phyloP scores from a whole-genome alignment of 176 grass and related monocot species.

The Otatea glauca region DNA sequence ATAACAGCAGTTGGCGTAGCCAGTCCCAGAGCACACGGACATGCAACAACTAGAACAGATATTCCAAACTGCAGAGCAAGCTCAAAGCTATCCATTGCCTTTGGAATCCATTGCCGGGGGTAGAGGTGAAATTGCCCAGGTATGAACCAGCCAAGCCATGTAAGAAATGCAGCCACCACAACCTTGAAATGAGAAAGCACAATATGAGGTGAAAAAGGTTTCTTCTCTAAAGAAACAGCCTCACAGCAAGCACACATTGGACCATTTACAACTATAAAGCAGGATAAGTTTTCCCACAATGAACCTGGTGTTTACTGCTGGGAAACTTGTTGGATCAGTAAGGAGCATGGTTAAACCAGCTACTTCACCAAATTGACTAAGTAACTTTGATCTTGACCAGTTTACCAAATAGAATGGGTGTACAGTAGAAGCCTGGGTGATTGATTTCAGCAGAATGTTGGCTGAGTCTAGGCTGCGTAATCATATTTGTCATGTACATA shows the following conservation, averaged over 20 bases:
- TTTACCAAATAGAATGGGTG: neutral
- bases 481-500: neutral
- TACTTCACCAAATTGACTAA: conserved; percentile 7
- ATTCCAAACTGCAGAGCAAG: conserved; percentile 98
- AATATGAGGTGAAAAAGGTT: neutral
- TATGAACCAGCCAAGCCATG: conserved; percentile 94
- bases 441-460: conserved; percentile 33
- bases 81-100: conserved; percentile 95
- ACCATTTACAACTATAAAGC: conserved; percentile 34
- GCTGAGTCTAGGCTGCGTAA: neutral
- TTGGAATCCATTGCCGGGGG: conserved; percentile 75
- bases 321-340: neutral
- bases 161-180: conserved; percentile 75
- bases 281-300: conserved; percentile 26
- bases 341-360: neutral
- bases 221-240: neutral
- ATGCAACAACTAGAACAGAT: conserved; percentile 93
- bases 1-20: conserved; percentile 98
- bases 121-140: conserved; percentile 72
- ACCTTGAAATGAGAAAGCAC: conserved; percentile 62
- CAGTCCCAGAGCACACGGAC: conserved; percentile 92
- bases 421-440: neutral
- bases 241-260: neutral
- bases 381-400: neutral
- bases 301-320: conserved; percentile 6